A percentile compares a stretch with the other conserved stretches of the same genome.
phyloP scores from a whole-genome alignment of 306 rosid genomes.

The Cicer chorassanicum region DNA sequence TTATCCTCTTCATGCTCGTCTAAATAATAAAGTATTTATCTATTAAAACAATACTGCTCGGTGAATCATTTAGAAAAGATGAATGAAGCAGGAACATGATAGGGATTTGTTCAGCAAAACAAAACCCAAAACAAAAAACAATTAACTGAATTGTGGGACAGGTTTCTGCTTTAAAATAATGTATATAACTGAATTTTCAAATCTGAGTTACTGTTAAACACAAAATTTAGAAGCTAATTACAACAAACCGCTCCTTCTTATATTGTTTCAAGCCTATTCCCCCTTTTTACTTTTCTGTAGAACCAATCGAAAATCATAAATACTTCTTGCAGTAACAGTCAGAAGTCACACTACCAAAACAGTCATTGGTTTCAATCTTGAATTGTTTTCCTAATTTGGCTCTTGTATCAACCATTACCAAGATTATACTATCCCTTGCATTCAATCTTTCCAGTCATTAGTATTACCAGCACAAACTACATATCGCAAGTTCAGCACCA shows the following conservation, averaged over 20 bases:
- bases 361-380: not conserved
- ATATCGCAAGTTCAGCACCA: not conserved
- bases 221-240: constrained; percentile 3
- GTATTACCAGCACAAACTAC: not conserved
- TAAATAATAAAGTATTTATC: not conserved
- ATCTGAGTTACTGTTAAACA: constrained; percentile 10
- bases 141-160: not conserved
- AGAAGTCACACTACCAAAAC: constrained; percentile 8
- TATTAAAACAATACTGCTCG: not conserved
- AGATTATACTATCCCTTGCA: not conserved
- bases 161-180: not conserved
- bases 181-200: not conserved
- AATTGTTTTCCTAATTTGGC: not conserved
- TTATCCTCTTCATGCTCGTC: not conserved
- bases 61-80: not conserved
- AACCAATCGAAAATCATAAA: not conserved
- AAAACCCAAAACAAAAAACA: not conserved
- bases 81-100: not conserved
- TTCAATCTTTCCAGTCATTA: not conserved
- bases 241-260: not conserved
- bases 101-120: not conserved
- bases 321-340: not conserved
- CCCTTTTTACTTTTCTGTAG: not conserved
- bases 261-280: not conserved
- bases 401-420: not conserved